Evolutionary conservation across 129 eudicot genomes (phyloP).

Genomic region (Saussurea involucrata): DNA sequence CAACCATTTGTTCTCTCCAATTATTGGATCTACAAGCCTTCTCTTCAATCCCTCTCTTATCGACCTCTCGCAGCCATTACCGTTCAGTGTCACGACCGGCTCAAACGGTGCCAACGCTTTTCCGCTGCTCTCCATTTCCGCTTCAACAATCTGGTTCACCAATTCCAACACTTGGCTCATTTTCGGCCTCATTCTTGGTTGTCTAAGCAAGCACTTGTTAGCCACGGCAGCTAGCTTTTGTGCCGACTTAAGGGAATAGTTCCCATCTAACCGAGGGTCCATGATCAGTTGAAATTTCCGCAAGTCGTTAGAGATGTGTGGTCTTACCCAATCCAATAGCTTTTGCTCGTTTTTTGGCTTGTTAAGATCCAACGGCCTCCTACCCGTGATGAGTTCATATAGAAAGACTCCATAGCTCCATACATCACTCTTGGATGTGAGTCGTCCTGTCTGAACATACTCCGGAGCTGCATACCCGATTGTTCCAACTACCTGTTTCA

Average conservation of each 20-base stretch:
- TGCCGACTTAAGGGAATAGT: conserved; percentile 57
- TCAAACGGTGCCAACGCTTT: conserved; percentile 13
- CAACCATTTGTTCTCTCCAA: conserved; percentile 42
- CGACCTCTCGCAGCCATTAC: conserved; percentile 23
- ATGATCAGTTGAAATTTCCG: conserved; percentile 60
- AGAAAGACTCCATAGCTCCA: conserved; percentile 89
- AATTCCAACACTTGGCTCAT: conserved; percentile 68
- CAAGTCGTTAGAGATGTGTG: conserved; percentile 47
- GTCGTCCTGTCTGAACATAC: conserved; percentile 77
- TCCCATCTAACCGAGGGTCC: conserved; percentile 63
- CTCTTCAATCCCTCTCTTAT: conserved; percentile 31
- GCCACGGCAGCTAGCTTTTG: conserved; percentile 76
- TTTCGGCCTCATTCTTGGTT: conserved; percentile 61
- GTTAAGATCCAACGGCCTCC: conserved; percentile 69
- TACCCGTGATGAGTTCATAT: conserved; percentile 81
- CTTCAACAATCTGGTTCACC: conserved; percentile 49
- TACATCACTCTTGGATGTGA: conserved; percentile 72
- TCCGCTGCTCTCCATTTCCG: conserved; percentile 24
- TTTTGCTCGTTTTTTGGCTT: conserved; percentile 61
- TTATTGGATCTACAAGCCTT: conserved; percentile 49
- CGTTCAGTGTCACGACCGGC: neutral
- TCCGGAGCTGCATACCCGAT: conserved; percentile 90
- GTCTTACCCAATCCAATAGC: conserved; percentile 67
- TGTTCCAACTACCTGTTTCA: conserved; percentile 70
- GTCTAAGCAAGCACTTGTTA: conserved; percentile 59